Evolutionary conservation across 129 eudicot genomes (phyloP).

Genomic region (Gnaphalium uliginosum): DNA sequence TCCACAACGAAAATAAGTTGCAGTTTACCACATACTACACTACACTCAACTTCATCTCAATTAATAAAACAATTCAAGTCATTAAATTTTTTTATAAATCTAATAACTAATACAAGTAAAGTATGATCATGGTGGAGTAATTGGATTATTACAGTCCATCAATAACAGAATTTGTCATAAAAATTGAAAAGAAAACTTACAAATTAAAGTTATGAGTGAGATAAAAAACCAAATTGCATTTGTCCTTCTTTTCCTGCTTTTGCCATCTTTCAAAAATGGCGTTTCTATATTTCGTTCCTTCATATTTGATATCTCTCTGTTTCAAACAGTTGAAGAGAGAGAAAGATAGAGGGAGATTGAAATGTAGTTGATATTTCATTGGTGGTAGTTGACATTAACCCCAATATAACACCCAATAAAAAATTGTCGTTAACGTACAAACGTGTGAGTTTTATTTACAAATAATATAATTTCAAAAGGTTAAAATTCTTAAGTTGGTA

Average conservation of each 20-base stretch:
- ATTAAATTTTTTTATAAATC: neutral
- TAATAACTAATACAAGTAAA: neutral
- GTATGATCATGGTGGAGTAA: neutral
- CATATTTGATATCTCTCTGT: neutral
- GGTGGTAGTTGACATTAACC: neutral
- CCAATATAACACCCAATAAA: neutral
- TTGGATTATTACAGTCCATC: neutral
- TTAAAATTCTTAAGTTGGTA: too few relatives aligned
- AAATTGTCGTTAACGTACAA: too few relatives aligned
- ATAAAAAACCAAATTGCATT: neutral
- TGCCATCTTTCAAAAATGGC: constrained; percentile 5
- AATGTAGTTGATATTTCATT: neutral
- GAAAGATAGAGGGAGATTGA: too few relatives aligned
- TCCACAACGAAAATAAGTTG: too few relatives aligned
- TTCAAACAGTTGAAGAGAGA: neutral
- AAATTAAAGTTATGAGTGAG: neutral
- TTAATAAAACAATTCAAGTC: neutral
- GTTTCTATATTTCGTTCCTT: neutral
- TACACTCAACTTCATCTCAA: neutral
- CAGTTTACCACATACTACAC: neutral
- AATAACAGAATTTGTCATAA: neutral
- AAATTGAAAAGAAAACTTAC: neutral
- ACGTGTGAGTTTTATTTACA: too few relatives aligned
- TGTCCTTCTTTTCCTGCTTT: neutral
- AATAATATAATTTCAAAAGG: too few relatives aligned